Conservation (phyloP, 345 rosid species). For the Acer yangbiense region DNA sequence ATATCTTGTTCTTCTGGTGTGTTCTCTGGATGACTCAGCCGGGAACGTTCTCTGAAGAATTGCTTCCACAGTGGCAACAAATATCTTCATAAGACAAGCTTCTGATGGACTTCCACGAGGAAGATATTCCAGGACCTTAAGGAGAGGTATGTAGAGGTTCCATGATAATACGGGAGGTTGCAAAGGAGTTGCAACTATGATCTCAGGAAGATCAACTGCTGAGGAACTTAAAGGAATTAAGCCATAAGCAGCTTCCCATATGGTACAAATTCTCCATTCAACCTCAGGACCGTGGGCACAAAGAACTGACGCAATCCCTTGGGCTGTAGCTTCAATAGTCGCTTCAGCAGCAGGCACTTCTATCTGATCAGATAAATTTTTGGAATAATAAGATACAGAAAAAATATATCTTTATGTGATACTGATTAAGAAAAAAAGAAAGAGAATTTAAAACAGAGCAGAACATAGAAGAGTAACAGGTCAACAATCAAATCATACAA, state of each 20-base stretch:
- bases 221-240: constrained; percentile 93
- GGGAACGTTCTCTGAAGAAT: constrained; percentile 90
- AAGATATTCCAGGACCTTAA: constrained; percentile 95
- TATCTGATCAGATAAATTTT: constrained; percentile 51
- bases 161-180: constrained; percentile 92
- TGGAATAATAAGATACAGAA: constrained; percentile 25
- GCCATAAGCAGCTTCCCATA: constrained; percentile 99
- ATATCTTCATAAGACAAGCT: constrained; percentile 97
- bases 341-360: constrained; percentile 98
- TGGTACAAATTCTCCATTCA: constrained; percentile 98
- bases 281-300: constrained; percentile 99
- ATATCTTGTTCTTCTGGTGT: constrained; percentile 52
- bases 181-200: constrained; percentile 87
- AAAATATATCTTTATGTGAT: background rate
- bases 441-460: background rate
- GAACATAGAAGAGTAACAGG: background rate
- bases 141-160: constrained; percentile 96
- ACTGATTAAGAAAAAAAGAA: too few relatives aligned
- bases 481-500: constrained; percentile 3
- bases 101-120: constrained; percentile 98
- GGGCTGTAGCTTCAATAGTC: constrained; percentile 98
- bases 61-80: constrained; percentile 94
- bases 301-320: constrained; percentile 99
- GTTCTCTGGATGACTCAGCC: constrained; percentile 57
- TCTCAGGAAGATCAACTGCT: constrained; percentile 96